Evolutionary conservation across 2,329 filamentous ascomycete species (phyloP), one percentile per base, ranked within the genome.

Genomic region (Talaromyces albobiverticillius): DNA sequence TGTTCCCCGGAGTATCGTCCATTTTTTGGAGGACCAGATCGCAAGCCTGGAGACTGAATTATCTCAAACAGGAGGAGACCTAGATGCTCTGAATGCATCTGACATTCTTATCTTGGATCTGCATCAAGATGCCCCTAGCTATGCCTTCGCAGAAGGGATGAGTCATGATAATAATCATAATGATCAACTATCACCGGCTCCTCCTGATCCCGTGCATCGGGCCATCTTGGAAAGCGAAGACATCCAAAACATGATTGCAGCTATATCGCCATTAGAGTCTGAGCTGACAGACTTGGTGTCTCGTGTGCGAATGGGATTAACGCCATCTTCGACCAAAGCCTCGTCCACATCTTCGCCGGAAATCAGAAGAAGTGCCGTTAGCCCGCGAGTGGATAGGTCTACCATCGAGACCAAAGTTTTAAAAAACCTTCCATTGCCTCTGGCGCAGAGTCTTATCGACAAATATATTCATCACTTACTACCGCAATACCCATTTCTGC

Each of bases 21-120:
- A 68, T 55, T 62, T 66, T 58, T 60, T 70, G 2, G 67, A 69
- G 53, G 59, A 64, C 13, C 67, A 70, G 58, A 68, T 70, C 55
- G 67, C 67, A 16, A 63, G 63, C 11, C 58, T 70, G 14, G 67
- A 70, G 56, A 62, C 60, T 14, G 65, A 66, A 57, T 31, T 31
- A 11, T 31, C 63, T 3, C 51, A 63, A 25, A 63, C 64, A 56
- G 66, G 57, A 47, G 62, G 62, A n/a, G n/a, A n/a, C 38, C 56
- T 63, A 36, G 63, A 63, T 53, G 60, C 61, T 51, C 51, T 58
- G 46, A 60, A 60, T 53, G 60, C 60, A 22, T 62, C 61, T 13
- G 59, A 60, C 57, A 60, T 64, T 49, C 43, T n/a, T n/a, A n/a
- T 62, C 32, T 14, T 41, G 10, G 38, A 16, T 3, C 7, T 20